These are phyloP conservation scores for Saccharomycopsis babjevae DNA, from an alignment of 805 yeast genomes.

Conservation along the genomic window DNA sequence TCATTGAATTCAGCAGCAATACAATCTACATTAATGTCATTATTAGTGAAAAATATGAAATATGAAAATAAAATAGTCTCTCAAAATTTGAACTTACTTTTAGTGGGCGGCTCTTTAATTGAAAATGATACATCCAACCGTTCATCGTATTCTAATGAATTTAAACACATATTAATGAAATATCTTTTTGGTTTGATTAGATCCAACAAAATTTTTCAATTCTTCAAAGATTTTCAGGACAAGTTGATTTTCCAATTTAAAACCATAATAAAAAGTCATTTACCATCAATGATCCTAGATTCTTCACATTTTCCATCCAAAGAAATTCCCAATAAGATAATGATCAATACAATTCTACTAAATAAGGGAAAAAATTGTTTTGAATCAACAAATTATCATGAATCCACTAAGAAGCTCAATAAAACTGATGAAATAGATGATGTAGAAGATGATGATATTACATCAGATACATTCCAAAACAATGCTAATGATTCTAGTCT, in stretches of 20 bases:
- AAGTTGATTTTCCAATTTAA: conserved; percentile 62
- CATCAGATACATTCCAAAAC: background rate
- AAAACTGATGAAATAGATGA: background rate
- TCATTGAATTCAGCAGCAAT: conserved; percentile 44
- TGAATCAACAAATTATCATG: conserved; percentile 4
- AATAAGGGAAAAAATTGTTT: conserved; percentile 5
- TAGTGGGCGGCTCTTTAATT: background rate
- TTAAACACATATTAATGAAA: conserved; percentile 35
- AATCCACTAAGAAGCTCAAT: background rate
- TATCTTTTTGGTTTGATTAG: conserved; percentile 48
- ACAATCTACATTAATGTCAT: conserved; percentile 34
- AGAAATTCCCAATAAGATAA: background rate
- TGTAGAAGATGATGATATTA: background rate
- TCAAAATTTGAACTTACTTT: conserved; percentile 30
- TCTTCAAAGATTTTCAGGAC: conserved; percentile 59
- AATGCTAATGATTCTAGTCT: background rate
- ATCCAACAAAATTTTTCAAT: conserved; percentile 50
- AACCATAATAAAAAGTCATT: conserved; percentile 49
- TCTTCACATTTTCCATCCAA: background rate
- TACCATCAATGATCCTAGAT: conserved; percentile 34
- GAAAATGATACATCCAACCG: background rate
- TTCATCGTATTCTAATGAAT: conserved; percentile 20
- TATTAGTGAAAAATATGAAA: conserved; percentile 21
- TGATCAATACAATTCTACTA: background rate
- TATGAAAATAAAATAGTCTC: conserved; percentile 26